Evolutionary conservation across 352 stramenopile genomes (phyloP).

Genomic region (Phytophthora citrophthora): DNA sequence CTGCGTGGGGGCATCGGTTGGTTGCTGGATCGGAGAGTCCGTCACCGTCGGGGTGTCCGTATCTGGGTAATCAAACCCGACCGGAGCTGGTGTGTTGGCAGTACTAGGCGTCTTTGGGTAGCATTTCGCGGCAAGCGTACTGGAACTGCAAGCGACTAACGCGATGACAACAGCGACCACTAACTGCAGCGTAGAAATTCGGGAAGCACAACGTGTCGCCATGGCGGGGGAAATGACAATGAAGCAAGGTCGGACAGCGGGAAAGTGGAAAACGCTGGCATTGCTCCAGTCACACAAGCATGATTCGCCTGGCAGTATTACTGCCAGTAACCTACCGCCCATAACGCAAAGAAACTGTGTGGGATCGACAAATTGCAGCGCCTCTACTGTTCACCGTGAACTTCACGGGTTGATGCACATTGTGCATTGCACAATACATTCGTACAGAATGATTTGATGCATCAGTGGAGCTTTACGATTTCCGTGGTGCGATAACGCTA

Average conservation of each 20-base stretch:
- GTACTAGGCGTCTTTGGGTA: conserved; percentile 4
- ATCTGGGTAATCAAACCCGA: conserved; percentile 24
- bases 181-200: conserved; percentile 14
- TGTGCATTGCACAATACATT: too few relatives aligned
- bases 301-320: too few relatives aligned
- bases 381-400: conserved; percentile 5
- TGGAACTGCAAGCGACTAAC: conserved; percentile 11
- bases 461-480: too few relatives aligned
- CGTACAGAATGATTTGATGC: too few relatives aligned
- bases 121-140: conserved; percentile 22
- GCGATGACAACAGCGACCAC: conserved; percentile 8
- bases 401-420: too few relatives aligned
- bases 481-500: too few relatives aligned
- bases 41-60: conserved; percentile 20
- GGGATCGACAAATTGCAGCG: conserved; percentile 6
- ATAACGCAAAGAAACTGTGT: conserved; percentile 13
- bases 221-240: conserved; percentile 20
- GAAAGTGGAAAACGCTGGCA: background rate
- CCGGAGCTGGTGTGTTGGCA: conserved; percentile 3
- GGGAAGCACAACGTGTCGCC: conserved; percentile 15
- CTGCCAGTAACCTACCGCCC: too few relatives aligned
- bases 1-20: conserved; percentile 12
- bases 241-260: conserved; percentile 1
- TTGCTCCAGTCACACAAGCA: too few relatives aligned
- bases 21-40: conserved; percentile 23